Evolutionary conservation across 306 rosid species (phyloP).

Genomic region (Begonia loranthoides): DNA sequence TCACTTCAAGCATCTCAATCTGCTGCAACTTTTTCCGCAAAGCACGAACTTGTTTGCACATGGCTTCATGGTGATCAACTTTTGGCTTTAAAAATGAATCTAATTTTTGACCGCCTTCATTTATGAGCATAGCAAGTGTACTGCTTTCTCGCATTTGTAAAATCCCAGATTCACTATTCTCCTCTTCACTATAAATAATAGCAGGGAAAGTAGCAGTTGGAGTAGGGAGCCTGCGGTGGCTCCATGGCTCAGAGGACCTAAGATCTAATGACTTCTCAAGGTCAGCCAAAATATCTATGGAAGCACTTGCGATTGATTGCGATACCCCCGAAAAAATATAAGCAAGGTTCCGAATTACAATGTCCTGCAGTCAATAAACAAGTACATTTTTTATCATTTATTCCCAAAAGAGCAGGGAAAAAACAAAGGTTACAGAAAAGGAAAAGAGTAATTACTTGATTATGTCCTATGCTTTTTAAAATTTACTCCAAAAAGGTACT

Average conservation of each 20-base stretch:
- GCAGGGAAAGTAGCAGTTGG: slow-evolving; percentile 88
- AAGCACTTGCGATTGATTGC: slow-evolving; percentile 49
- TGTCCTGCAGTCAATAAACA: slow-evolving; percentile 36
- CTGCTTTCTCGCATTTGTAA: slow-evolving; percentile 42
- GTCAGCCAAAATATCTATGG: slow-evolving; percentile 55
- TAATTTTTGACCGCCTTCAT: slow-evolving; percentile 29
- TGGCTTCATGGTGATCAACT: slow-evolving; percentile 34
- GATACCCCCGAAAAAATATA: slow-evolving; percentile 58
- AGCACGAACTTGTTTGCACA: slow-evolving; percentile 53
- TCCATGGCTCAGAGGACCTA: slow-evolving; percentile 84
- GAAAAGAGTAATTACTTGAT: too few relatives aligned
- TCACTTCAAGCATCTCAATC: slow-evolving; percentile 88
- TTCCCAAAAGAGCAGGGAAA: too few relatives aligned
- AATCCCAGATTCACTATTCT: slow-evolving; percentile 47
- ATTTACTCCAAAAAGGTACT: too few relatives aligned
- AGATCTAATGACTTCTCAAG: slow-evolving; percentile 65
- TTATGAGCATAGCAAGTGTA: slow-evolving; percentile 14
- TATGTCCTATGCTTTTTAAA: too few relatives aligned
- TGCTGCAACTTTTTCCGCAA: slow-evolving; percentile 89
- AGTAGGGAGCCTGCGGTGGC: slow-evolving; percentile 75
- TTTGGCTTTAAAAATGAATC: slow-evolving; percentile 59
- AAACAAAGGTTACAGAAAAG: too few relatives aligned
- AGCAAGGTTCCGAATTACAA: slow-evolving; percentile 80
- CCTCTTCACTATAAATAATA: slow-evolving; percentile 76
- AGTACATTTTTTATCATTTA: too few relatives aligned